These are phyloP conservation scores for Chenopodium berlandieri DNA, from an alignment of 148 eudicot genomes.

Conservation along the genomic window DNA sequence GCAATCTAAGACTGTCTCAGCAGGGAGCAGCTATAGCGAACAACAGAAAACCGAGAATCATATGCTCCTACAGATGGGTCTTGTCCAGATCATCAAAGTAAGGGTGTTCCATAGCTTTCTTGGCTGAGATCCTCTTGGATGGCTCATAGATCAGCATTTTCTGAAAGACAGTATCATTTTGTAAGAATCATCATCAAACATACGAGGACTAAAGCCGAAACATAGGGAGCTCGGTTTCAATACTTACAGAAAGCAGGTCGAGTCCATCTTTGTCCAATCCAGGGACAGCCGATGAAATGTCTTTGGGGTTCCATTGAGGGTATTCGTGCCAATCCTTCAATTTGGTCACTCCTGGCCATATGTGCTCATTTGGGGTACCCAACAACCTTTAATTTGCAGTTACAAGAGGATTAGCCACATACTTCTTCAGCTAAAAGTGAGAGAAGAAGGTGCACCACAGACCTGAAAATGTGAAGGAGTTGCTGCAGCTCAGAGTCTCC, in stretches of 20 bases:
- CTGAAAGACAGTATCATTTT: constrained; percentile 37
- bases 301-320: constrained; percentile 85
- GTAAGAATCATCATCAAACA: neutral
- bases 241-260: constrained; percentile 61
- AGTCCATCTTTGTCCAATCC: constrained; percentile 65
- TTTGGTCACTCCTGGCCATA: constrained; percentile 91
- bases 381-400: constrained; percentile 43
- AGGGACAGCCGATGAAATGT: constrained; percentile 60
- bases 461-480: constrained; percentile 98
- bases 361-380: constrained; percentile 88
- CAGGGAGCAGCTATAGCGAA: neutral
- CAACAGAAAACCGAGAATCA: constrained; percentile 24
- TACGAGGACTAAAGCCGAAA: neutral
- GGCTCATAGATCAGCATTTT: constrained; percentile 86
- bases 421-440: neutral
- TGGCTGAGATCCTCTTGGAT: constrained; percentile 77
- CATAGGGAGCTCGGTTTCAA: no score
- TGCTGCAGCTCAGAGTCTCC: constrained; percentile 97
- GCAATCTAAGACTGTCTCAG: constrained; percentile 28
- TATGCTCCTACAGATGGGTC: constrained; percentile 32
- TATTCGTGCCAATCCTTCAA: constrained; percentile 92
- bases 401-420: neutral
- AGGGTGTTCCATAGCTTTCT: constrained; percentile 91
- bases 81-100: constrained; percentile 71
- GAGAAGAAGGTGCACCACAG: constrained; percentile 1